Conservation (phyloP, 2,329 filamentous ascomycete species). For the Bipolaris victoriae region DNA sequence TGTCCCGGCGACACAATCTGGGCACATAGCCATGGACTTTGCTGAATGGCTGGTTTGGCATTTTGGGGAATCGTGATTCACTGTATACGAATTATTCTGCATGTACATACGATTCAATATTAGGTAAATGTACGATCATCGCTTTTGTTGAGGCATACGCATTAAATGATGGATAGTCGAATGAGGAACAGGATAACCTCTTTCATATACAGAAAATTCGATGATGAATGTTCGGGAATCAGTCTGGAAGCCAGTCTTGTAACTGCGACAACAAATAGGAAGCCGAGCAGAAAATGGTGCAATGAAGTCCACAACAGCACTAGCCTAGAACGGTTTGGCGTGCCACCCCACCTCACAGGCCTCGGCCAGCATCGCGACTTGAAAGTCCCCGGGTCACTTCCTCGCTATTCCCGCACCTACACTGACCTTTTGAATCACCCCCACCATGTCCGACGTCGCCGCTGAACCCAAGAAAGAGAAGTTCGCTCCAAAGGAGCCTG, state of each 20-base stretch:
- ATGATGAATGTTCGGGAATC: background rate
- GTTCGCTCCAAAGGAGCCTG: slow-evolving; percentile 79
- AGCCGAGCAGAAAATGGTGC: background rate
- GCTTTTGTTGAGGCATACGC: too few species aligned
- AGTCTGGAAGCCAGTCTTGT: background rate
- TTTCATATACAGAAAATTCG: too few species aligned
- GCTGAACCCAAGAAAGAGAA: slow-evolving; percentile 54
- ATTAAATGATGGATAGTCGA: too few species aligned
- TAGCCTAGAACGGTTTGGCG: slow-evolving; percentile 16
- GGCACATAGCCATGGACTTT: background rate
- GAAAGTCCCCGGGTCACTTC: background rate
- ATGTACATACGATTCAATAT: slow-evolving; percentile 6
- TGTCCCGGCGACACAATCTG: background rate
- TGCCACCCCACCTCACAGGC: slow-evolving; percentile 23
- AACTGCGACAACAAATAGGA: too few species aligned
- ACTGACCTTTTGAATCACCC: slow-evolving; percentile 1
- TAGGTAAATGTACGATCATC: slow-evolving; percentile 1
- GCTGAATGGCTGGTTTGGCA: background rate
- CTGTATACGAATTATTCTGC: background rate
- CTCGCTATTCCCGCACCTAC: slow-evolving; percentile 7
- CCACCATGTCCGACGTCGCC: slow-evolving; percentile 41
- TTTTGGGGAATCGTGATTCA: background rate
- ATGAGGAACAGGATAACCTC: too few species aligned
- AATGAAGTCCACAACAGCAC: background rate
- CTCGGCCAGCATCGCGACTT: slow-evolving; percentile 21